Evolutionary conservation across 352 stramenopile species (phyloP), one percentile per base, ranked within the genome.

Genomic region (Thraustotheca clavata): DNA sequence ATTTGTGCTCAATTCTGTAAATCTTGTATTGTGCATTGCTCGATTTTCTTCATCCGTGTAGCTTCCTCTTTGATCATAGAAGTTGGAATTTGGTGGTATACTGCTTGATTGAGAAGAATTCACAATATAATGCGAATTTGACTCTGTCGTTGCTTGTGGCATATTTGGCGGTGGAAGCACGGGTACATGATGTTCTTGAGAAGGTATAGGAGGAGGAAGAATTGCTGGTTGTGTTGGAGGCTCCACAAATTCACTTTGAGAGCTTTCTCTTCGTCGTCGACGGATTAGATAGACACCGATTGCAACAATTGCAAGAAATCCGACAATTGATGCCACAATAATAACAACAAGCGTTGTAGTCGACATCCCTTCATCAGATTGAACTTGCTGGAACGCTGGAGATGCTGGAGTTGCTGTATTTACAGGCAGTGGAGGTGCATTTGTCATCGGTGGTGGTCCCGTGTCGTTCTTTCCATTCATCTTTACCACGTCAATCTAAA

Each of bases 1-100:
- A 31, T 52, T 52, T 9, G 43, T 52, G n/a, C 43, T 52, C 18
- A 52, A 18, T 24, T 52, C 43, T 9, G 43, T 52, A 31, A 52
- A 52, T 11, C 43, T 24, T 31, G 43, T 52, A 31, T 52, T 24
- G n/a, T 52, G 43, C 43, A 52, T 9, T 20, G 20, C 43, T 24
- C n/a, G 11, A 9, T 6, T 11, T 9, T 52, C 43, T 24, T 9
- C n/a, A 31, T 52, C 43, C 14, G 31, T 52, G 43, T 52, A 52
- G 43, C 43, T 52, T 24, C 34, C 34, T 24, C 43, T 31, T 14
- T 31, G 43, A 31, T 52, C 43, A 31, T 52, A 52, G 34, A 52
- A 52, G 43, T 24, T 24, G 11, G 43, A 52, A 3, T 24, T 24
- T 31, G 34, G n/a, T 31, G 24, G 24, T 11, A 31, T 24, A 31